Base-by-base conservation (phyloP, 2,329 filamentous ascomycete species). In the Penicillium sp. region DNA sequence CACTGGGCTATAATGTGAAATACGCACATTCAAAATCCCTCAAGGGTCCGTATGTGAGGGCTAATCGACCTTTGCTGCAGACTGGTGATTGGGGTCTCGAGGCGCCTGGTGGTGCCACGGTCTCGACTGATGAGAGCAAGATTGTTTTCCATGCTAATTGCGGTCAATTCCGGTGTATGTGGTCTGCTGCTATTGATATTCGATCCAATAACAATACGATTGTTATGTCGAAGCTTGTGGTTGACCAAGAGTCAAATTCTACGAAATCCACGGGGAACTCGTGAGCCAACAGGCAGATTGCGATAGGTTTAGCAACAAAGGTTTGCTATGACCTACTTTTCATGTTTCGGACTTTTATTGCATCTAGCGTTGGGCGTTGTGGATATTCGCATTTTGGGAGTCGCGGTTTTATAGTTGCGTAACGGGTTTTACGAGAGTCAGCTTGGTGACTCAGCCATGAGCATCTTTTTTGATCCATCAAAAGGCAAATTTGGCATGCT, bases 141-240 rank as follows among this genome's bases (percentile, higher is more conserved):
- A 33, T 33, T 33, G 31, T 33, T 33, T 33, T 33, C 5, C 31
- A 33, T 33, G 31, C 31, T 15, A 33, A 33, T 33, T 33, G 31
- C 31, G 31, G 31, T 3, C 11, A 33, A 33, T 33, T 15, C 11
- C 11, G 31, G 31, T 33, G 31, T 6, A 33, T 33, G 31, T 33
- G 31, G 31, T 33, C 31, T 6, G 31, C 34, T 4, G 68, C 55
- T 9, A 61, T 70, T 29, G 48, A 68, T 46, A 68, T 71, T 44
- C 61, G 50, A 6, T 41, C 55, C 15, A 51, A 54, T 16, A 60
- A 60, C 39, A 40, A 59, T 9, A 65, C 60, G 16, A 53, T 60
- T 25, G 53, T 60, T 25, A 45, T 64, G 51, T 40, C 56, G n/a
- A 53, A n/a, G 27, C 43, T 55, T 44, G 38, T 21, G 38, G 29